Conservation (phyloP, 1,284 basidiomycete genomes). For the Ceratobasidium sp. region DNA sequence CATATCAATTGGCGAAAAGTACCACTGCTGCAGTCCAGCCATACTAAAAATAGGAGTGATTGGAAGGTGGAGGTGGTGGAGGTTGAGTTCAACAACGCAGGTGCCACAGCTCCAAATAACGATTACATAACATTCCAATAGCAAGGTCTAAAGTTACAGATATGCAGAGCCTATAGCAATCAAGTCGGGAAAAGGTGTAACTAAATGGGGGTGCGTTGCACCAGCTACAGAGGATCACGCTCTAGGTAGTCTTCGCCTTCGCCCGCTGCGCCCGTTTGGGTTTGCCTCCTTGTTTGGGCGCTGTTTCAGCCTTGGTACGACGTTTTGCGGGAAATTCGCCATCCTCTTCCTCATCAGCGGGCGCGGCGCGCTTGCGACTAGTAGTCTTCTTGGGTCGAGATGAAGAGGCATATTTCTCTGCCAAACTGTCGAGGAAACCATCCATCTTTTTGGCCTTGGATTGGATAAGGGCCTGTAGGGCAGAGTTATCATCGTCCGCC, state of each 20-base stretch:
- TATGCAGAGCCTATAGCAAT: background rate
- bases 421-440: slow-evolving; percentile 74
- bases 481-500: slow-evolving; percentile 61
- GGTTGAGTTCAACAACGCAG: background rate
- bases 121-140: slow-evolving; percentile 31
- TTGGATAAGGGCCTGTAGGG: slow-evolving; percentile 81
- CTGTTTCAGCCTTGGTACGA: slow-evolving; percentile 11
- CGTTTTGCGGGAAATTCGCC: slow-evolving; percentile 44
- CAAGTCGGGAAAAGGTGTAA: too few relatives aligned
- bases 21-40: slow-evolving; percentile 33
- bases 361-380: slow-evolving; percentile 61
- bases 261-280: slow-evolving; percentile 6
- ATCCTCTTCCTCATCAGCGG: slow-evolving; percentile 49
- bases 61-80: background rate
- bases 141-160: background rate
- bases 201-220: background rate
- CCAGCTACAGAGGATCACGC: background rate
- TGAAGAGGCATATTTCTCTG: slow-evolving; percentile 74
- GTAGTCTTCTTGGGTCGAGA: slow-evolving; percentile 47
- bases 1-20: slow-evolving; percentile 35
- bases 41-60: background rate
- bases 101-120: background rate
- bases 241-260: slow-evolving; percentile 20
- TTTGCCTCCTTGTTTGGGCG: slow-evolving; percentile 6
- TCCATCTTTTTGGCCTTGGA: slow-evolving; percentile 72